Evolutionary conservation across 371 early-diverging fungal species (phyloP), one percentile per base, ranked within the genome.

Genomic region (Mortierella sp.): DNA sequence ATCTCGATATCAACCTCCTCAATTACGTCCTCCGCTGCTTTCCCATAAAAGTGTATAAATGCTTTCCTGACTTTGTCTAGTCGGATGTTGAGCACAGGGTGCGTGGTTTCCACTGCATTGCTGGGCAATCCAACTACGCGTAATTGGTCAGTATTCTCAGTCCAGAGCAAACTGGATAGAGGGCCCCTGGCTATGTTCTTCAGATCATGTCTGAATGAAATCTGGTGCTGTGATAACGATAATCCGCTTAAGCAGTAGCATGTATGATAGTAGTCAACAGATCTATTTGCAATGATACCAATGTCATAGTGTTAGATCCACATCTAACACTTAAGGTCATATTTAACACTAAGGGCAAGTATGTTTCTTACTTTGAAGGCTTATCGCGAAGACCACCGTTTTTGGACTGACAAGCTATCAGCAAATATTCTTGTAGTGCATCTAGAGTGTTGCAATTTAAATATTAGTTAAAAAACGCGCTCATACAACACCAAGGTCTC

Each of bases 231-330:
- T 1, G 89, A 81, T 2, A 84, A 83, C 1, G 98, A 95, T 6
- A 99, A 84, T 0, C 99, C 99, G 55, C 91, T 89, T 43, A 99
- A 87, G 61, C 94, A 91, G 78, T 99, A 99, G 70, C 97, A 96
- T 21, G 98, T 97, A 80, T 99, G 99, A 85, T 99, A 99, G 65
- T 89, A 92, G 78, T 99, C 99, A 0, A 93, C 89, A 5, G 86
- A 71, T 69, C 92, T 94, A 70, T 3, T 55, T 13, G 55, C 6
- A 24, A 8, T 13, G 22, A 55, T 55, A 3, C 55, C 21, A 55
- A 8, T 48, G 6, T 19, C 16, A 19, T 48, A 48, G 19, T 48
- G 19, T 48, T 48, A 48, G 48, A 6, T 36, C 3, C 50, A 58
- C 4, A 66, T 2, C 21, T 19, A 28, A 47, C 53, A 19, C 48